Evolutionary conservation across 2,329 filamentous ascomycete genomes (phyloP), one percentile per base, ranked within the genome.

Genomic region (Fusarium transvaalense): DNA sequence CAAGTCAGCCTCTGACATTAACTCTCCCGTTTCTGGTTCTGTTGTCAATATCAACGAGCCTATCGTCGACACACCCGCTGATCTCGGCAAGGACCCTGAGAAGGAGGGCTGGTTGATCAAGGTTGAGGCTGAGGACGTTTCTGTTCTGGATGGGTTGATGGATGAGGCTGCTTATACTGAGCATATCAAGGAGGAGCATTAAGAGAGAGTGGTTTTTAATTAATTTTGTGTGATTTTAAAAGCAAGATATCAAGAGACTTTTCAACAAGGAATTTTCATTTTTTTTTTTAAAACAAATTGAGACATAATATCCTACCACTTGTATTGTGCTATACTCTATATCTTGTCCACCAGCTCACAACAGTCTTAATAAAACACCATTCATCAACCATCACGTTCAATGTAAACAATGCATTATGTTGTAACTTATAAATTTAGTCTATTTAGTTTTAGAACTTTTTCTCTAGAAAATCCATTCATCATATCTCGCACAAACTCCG

Each of bases 1-100:
- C 78, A 97, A 97, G 84, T 94, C 91, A 55, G 94, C 93, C 3
- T 94, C 92, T 39, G 94, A 97, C 78, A 95, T 97, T 82, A 89
- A 94, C 81, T 89, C 92, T 9, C 94, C 94, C 15, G 86, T 97
- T 62, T 81, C 85, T 29, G 93, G 93, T 69, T 90, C 82, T 66
- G 87, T 97, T 52, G 84, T 88, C 17, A 87, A 89, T 73, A 84
- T 89, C 68, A 97, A 97, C 82, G 77, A 78, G 10, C 67, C 67
- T 15, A 46, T 70, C 21, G 61, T 55, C 15, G 67, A 70, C 10
- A 42, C 67, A 17, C 67, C 67, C 13, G 59, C 67, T 32, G 76
- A 84, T 51, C 84, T 97, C 56, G 89, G 92, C 76, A 86, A 91
- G 80, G 89, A 91, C 39, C 91, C 94, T 15, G 94, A 97, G 84